Evolutionary conservation across 164 flowering plant genomes (phyloP), one percentile per base, ranked within the genome.

Genomic region (Tinospora cordifolia): DNA sequence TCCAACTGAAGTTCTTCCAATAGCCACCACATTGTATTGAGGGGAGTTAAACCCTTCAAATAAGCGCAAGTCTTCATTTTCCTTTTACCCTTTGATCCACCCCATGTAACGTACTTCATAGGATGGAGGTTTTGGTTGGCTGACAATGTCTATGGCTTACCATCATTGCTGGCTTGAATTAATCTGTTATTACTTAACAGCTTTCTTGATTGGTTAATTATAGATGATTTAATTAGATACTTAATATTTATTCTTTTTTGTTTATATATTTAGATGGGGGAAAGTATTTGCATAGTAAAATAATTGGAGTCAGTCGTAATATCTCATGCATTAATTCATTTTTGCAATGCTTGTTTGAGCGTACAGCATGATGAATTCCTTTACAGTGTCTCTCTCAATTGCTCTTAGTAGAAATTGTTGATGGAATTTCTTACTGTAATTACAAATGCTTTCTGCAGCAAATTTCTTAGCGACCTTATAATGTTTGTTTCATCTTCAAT

Each of bases 401-500:
- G 8, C 26, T 21, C 19, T 15, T 65, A 21, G 13, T 9, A 14
- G 57, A 60, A 11, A 44, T 40, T 5, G n/a, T 41, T 46, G 19
- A 3, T 44, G 65, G 24, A 13, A n/a, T 54, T 41, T 26, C 36
- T 68, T 63, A 54, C 75, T 22, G 57, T 69, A 47, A 79, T 68
- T 40, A 0, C 59, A 24, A 34, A 27, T 81, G 21, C 22, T 69
- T 40, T 70, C 34, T 88, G 87, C 93, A 94, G 99, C 84, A 84
- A 92, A 76, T 94, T 84, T 79, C 75, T 94, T 36, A 90, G 97
- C 83, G 96, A 94, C 74, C 68, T 81, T 70, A 76, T 92, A 58
- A 85, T 92, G 98, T 73, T 77, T 51, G 86, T 89, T 44, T 87
- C 98, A 68, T 94, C 99, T 69, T 86, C 96, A 62, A 83, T 90